Evolutionary conservation across 768 basidiomycete genomes (phyloP).

Genomic region (Mycena galopus): DNA sequence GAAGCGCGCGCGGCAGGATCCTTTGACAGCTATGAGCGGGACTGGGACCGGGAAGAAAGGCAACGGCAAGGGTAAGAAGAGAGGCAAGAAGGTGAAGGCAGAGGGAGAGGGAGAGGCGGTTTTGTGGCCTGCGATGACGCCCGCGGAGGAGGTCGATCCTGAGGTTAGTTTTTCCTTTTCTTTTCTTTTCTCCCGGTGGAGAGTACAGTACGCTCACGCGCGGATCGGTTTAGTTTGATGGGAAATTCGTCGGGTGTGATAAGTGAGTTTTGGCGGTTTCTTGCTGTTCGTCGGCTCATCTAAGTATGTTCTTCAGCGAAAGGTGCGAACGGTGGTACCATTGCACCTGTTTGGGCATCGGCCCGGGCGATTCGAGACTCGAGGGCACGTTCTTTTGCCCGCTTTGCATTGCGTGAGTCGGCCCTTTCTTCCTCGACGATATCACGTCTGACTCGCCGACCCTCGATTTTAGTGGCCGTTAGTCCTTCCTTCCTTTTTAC

Average conservation of each 20-base stretch:
- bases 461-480: slow-evolving; percentile 3
- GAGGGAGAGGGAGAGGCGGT: neutral
- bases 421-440: neutral
- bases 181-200: neutral
- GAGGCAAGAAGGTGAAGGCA: neutral
- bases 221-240: neutral
- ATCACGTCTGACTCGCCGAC: neutral
- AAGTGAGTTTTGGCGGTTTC: neutral
- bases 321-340: slow-evolving; percentile 26
- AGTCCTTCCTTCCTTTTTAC: neutral
- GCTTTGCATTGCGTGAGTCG: slow-evolving; percentile 27
- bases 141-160: neutral
- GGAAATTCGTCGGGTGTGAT: slow-evolving; percentile 26
- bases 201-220: neutral
- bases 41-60: slow-evolving; percentile 5
- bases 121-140: slow-evolving; percentile 25
- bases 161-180: slow-evolving; percentile 13
- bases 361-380: slow-evolving; percentile 15
- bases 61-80: slow-evolving; percentile 17
- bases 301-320: neutral
- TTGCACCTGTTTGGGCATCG: slow-evolving; percentile 13
- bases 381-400: slow-evolving; percentile 13
- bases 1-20: slow-evolving; percentile 14
- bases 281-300: neutral
- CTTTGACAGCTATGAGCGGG: neutral